Evolutionary conservation across 2,329 filamentous ascomycete genomes (phyloP).

Genomic region (Cadophora luteo-olivacea): DNA sequence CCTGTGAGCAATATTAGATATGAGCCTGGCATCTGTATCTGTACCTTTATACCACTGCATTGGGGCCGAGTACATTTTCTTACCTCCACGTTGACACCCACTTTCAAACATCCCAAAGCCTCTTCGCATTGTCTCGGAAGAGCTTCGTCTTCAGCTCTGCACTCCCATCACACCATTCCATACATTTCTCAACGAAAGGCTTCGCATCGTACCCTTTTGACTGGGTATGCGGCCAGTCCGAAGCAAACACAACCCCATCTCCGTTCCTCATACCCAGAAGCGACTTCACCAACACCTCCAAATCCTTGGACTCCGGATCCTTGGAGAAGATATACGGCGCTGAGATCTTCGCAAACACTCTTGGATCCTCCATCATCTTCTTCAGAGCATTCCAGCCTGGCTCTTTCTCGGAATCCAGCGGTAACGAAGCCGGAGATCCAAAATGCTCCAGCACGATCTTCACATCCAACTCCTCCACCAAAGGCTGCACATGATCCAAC

Average conservation of each 20-base stretch:
- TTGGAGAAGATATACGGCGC: constrained; percentile 62
- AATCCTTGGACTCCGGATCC: constrained; percentile 50
- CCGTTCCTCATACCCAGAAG: constrained; percentile 51
- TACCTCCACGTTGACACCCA: neutral
- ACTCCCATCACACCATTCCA: constrained; percentile 58
- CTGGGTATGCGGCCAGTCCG: constrained; percentile 70
- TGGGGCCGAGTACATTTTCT: too few relatives aligned
- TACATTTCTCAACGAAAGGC: constrained; percentile 59
- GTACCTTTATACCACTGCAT: too few relatives aligned
- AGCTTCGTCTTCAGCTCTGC: constrained; percentile 54
- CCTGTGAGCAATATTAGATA: too few relatives aligned
- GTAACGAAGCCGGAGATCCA: constrained; percentile 18
- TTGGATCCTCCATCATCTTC: constrained; percentile 25
- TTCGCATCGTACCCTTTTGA: constrained; percentile 62
- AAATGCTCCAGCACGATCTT: constrained; percentile 28
- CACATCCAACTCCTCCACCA: constrained; percentile 23
- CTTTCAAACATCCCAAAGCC: constrained; percentile 49
- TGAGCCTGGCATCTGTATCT: too few relatives aligned
- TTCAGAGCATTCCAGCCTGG: constrained; percentile 22
- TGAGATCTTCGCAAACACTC: constrained; percentile 49
- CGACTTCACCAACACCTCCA: constrained; percentile 56
- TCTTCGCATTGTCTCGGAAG: constrained; percentile 62
- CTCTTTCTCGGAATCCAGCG: constrained; percentile 18
- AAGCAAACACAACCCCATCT: constrained; percentile 60
- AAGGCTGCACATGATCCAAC: constrained; percentile 24